A percentile compares a stretch with the other conserved stretches of the same genome.
Evolutionary conservation across 257 asterid species (phyloP).

Genomic region (Paraleonurus japonicus): DNA sequence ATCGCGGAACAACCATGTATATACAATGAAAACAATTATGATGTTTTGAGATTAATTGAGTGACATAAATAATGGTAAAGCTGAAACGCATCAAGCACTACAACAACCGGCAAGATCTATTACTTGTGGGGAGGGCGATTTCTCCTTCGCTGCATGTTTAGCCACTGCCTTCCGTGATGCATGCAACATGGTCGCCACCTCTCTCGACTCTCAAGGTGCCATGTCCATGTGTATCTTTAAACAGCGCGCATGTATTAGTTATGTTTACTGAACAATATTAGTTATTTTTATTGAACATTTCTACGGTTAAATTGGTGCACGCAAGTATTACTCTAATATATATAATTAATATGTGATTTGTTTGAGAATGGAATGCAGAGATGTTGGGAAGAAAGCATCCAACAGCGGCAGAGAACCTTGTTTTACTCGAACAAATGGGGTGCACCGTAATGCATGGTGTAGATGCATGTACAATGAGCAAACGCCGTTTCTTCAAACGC

Average conservation of each 20-base stretch:
- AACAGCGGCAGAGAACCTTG: background rate
- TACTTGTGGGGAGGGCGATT: conserved; percentile 44
- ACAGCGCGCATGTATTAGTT: no score
- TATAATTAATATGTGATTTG: background rate
- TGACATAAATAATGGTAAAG: background rate
- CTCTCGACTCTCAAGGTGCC: conserved; percentile 32
- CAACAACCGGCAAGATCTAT: background rate
- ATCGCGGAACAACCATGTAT: background rate
- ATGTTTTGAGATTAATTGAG: background rate
- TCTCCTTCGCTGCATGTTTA: conserved; percentile 40
- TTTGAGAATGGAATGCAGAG: background rate
- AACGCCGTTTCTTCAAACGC: background rate
- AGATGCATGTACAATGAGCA: conserved; percentile 26
- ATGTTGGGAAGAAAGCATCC: background rate
- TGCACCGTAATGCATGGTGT: conserved; percentile 30
- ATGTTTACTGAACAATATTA: no score
- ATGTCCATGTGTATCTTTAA: no score
- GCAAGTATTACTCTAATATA: no score
- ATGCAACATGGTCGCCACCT: conserved; percentile 35
- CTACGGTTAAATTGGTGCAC: no score
- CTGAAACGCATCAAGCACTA: background rate
- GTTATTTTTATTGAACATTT: no score
- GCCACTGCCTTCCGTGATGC: conserved; percentile 35
- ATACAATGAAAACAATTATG: background rate
- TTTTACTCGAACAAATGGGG: conserved; percentile 27